Percentiles rank a stretch among this genome's conserved stretches.
Conservation (phyloP, 306 rosid species). For the Begonia peltatifolia region DNA sequence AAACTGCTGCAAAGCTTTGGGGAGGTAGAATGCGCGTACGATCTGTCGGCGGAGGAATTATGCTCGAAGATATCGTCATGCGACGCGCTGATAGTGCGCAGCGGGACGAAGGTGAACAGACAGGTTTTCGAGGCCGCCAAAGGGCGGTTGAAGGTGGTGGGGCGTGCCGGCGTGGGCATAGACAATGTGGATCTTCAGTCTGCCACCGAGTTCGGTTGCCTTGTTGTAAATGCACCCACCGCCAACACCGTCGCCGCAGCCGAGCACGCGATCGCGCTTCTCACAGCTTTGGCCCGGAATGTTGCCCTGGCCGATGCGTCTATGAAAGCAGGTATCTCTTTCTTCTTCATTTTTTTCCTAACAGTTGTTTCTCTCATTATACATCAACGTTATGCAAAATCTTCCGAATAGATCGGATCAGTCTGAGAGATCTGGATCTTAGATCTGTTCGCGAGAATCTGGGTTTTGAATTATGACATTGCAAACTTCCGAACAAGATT, state of each 20-base stretch:
- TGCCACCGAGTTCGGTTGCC: constrained; percentile 79
- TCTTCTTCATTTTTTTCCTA: not conserved
- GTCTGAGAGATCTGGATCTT: too few species aligned
- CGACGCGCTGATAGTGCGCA: constrained; percentile 76
- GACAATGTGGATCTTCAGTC: constrained; percentile 94
- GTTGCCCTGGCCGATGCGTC: constrained; percentile 86
- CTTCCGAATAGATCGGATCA: too few species aligned
- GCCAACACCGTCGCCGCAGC: constrained; percentile 90
- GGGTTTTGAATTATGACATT: too few species aligned
- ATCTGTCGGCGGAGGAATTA: constrained; percentile 41
- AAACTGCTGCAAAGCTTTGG: constrained; percentile 40
- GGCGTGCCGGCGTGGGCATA: constrained; percentile 90
- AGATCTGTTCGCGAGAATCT: too few species aligned
- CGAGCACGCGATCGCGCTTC: constrained; percentile 77
- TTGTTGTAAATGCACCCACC: constrained; percentile 78
- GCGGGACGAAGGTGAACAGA: constrained; percentile 68
- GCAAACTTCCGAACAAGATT: too few species aligned
- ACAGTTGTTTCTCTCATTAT: too few species aligned
- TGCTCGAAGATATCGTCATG: constrained; percentile 51
- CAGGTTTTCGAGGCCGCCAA: constrained; percentile 49
- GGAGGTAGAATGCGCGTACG: constrained; percentile 47
- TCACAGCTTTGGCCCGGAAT: constrained; percentile 76
- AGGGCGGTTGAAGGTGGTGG: constrained; percentile 80
- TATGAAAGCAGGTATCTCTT: constrained; percentile 49
- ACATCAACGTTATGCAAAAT: too few species aligned